phyloP scores from a whole-genome alignment of 2,329 filamentous ascomycete genomes.

The Penicillium corylophilum region DNA sequence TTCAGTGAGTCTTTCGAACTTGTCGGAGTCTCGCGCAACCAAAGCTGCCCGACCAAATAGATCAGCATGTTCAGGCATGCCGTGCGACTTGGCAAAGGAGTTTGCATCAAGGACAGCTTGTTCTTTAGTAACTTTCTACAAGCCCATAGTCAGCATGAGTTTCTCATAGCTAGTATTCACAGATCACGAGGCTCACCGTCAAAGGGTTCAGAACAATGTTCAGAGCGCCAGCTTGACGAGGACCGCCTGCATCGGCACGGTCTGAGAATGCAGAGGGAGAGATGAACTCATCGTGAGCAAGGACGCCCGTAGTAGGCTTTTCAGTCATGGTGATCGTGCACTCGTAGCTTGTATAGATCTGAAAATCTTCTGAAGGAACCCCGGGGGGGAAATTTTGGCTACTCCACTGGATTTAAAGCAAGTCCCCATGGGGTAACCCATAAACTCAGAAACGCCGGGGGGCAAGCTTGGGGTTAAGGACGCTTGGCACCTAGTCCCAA shows the following conservation, averaged over 20 bases:
- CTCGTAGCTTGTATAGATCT: neutral
- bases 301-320: conserved; percentile 4
- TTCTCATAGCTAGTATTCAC: no score
- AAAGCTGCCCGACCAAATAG: conserved; percentile 39
- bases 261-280: neutral
- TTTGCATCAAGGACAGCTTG: conserved; percentile 35
- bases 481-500: neutral
- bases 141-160: neutral
- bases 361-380: neutral
- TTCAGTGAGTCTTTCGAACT: conserved; percentile 31
- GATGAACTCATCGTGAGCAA: conserved; percentile 12
- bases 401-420: conserved; percentile 1
- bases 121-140: conserved; percentile 32
- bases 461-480: neutral
- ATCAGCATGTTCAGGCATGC: conserved; percentile 38
- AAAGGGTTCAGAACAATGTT: conserved; percentile 51
- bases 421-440: conserved; percentile 1
- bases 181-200: conserved; percentile 35
- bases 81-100: conserved; percentile 28
- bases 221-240: conserved; percentile 44
- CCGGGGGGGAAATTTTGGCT: neutral
- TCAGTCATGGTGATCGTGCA: conserved; percentile 6
- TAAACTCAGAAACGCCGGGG: neutral
- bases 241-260: conserved; percentile 13
- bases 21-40: conserved; percentile 31